Evolutionary conservation across 1,284 basidiomycete species (phyloP), one percentile per base, ranked within the genome.

Genomic region (Microbotryum intermedium): DNA sequence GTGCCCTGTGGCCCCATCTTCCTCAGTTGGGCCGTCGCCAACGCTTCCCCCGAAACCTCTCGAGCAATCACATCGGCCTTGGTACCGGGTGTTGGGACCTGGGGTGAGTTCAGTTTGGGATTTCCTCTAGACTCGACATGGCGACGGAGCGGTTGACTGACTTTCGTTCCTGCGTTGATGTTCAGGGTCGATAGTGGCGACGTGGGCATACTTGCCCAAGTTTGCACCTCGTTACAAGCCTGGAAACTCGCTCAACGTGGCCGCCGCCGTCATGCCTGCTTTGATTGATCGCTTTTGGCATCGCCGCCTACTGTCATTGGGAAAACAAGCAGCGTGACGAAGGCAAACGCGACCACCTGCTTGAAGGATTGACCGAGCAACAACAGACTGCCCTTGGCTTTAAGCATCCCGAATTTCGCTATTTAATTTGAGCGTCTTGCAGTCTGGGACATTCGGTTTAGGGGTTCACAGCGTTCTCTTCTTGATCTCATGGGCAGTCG

Each of bases 321-420:
- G 68, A 71, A 60, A 70, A 71, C 65, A 48, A 46, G 16, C 57
- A 66, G 29, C 61, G 70, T 30, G 65, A 61, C 5, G 52, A 47
- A 6, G 68, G 70, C n/a, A 58, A 57, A 13, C 59, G 70, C 3
- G 67, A 71, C 30, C 49, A 64, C 48, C 63, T 64, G 21, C 57
- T 71, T 18, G 68, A 67, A 23, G 70, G 68, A 43, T 53, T 60
- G 50, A 46, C 61, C 11, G 52, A 61, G 45, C 51, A 61, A 28
- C 62, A 69, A 52, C 52, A 55, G 11, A 52, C 45, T 20, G 55
- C 50, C 11, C 57, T 71, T 28, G 70, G 69, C 4, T 52, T 58
- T 42, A 47, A 56, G 21, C 69, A 71, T 51, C 69, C 69, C 20
- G 26, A 48, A 7, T 70, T 66, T 57, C 49, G 63, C 21, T 68